These are phyloP conservation scores for Chlorella sp. DNA, from an alignment of 139 green algal genomes.

Conservation along the genomic window DNA sequence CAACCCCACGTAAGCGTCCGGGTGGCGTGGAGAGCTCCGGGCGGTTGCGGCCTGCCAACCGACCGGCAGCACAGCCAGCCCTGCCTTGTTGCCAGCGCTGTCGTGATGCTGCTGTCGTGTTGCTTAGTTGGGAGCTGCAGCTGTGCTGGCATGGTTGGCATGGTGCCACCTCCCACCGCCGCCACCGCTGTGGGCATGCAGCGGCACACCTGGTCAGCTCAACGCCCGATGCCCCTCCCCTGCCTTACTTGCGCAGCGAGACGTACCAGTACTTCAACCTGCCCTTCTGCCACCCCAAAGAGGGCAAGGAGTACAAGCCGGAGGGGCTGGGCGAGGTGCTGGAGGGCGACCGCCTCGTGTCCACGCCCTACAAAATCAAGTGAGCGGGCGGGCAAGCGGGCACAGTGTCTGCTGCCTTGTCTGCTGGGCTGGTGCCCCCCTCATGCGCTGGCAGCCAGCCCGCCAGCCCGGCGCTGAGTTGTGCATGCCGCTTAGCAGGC, in stretches of 20 bases:
- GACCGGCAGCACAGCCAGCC: not conserved
- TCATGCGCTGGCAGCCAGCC: too few species aligned
- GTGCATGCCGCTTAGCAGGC: too few species aligned
- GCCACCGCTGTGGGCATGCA: not conserved
- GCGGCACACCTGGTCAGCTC: not conserved
- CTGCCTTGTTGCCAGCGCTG: not conserved
- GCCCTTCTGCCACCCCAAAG: conserved; percentile 89
- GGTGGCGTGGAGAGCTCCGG: not conserved
- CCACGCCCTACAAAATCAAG: conserved; percentile 78
- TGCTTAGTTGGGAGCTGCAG: not conserved
- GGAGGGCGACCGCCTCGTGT: conserved; percentile 78
- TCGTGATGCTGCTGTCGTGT: not conserved
- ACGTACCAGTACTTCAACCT: conserved; percentile 98
- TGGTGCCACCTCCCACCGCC: too few species aligned
- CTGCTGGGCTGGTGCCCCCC: too few species aligned
- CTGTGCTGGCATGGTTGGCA: too few species aligned
- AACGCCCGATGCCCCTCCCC: too few species aligned
- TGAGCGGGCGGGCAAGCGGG: not conserved
- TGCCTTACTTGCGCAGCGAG: conserved; percentile 62
- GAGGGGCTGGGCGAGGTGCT: conserved; percentile 89
- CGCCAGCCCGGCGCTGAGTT: too few species aligned
- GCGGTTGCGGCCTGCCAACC: not conserved
- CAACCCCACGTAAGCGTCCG: conserved; percentile 34
- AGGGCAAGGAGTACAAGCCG: conserved; percentile 82
- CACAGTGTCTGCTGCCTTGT: too few species aligned